phyloP scores from a whole-genome alignment of 2,329 filamentous ascomycete species.

The Fusarium liriodendri region DNA sequence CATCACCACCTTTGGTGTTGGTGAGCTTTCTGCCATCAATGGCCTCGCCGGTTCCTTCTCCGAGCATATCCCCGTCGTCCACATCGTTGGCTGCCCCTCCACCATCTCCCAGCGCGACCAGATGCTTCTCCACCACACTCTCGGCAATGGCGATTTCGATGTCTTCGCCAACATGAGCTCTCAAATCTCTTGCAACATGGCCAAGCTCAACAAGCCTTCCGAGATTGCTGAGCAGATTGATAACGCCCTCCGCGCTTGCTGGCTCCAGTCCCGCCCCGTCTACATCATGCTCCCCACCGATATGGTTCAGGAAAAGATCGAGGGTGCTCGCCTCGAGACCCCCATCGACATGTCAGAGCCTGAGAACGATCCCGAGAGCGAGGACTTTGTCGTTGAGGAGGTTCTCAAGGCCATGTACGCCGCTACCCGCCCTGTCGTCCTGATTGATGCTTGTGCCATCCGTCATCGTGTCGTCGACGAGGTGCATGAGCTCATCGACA shows the following conservation, averaged over 20 bases:
- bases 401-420: slow-evolving; percentile 78
- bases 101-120: slow-evolving; percentile 60
- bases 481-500: slow-evolving; percentile 77
- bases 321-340: slow-evolving; percentile 76
- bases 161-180: slow-evolving; percentile 85
- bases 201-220: slow-evolving; percentile 75
- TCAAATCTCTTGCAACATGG: slow-evolving; percentile 76
- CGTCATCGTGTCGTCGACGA: slow-evolving; percentile 80
- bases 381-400: slow-evolving; percentile 85
- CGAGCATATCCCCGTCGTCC: slow-evolving; percentile 77
- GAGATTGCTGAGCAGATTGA: slow-evolving; percentile 83
- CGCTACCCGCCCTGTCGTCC: slow-evolving; percentile 80
- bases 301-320: slow-evolving; percentile 80
- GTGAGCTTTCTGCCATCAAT: slow-evolving; percentile 79
- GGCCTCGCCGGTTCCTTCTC: slow-evolving; percentile 80
- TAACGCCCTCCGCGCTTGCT: slow-evolving; percentile 79
- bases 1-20: slow-evolving; percentile 82
- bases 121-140: slow-evolving; percentile 73
- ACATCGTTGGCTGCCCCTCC: slow-evolving; percentile 70
- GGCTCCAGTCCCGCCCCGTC: slow-evolving; percentile 78
- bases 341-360: slow-evolving; percentile 75
- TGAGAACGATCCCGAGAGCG: slow-evolving; percentile 74
- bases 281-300: slow-evolving; percentile 88
- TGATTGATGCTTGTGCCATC: slow-evolving; percentile 86
- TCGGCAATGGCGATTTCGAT: slow-evolving; percentile 83